Base-by-base conservation (phyloP, 2,329 filamentous ascomycete species). In the Zasmidium angulare region DNA sequence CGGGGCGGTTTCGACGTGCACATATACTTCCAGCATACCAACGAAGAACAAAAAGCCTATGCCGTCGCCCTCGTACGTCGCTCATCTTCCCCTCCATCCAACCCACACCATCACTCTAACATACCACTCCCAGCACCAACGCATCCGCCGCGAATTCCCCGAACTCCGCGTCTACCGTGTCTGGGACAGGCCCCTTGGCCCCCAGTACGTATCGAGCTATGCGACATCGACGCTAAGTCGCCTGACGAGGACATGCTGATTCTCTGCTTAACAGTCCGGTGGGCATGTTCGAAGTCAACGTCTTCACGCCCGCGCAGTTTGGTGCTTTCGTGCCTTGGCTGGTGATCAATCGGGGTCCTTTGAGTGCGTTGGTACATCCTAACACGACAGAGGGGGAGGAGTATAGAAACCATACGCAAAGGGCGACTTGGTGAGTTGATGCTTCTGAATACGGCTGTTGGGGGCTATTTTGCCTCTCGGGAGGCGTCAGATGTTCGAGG, bases 241-340 rank as follows among this genome's bases (percentile, higher is more conserved):
- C n/a, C n/a, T n/a, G n/a, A n/a, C n/a, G n/a, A n/a, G n/a, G n/a
- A n/a, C n/a, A n/a, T n/a, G n/a, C n/a, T n/a, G n/a, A n/a, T n/a
- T n/a, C n/a, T n/a, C n/a, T n/a, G n/a, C n/a, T n/a, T n/a, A n/a
- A n/a, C n/a, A n/a, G n/a, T 73, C 87, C 89, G 0, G 75, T 91
- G 0, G 89, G 87, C 54, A 96, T 96, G 91, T 96, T 96, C 69
- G 93, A 97, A 76, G 91, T 96, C 49, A 96, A 96, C 67, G 49
- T 96, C 20, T 91, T 93, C 73, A 91, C 88, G 0, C 93, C 92
- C 0, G 72, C 86, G 2, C 90, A 96, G 73, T 96, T 96, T 70
- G 92, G 92, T 0, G 92, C 93, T 0, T 96, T 96, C 69, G 78
- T 97, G 43, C 83, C 90, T 0, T 96, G 92, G 92, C 78, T 96